Percentiles rank a stretch among this genome's conserved stretches.
These are phyloP conservation scores for Aspergillus alliaceus DNA, from an alignment of 2,329 filamentous ascomycete genomes.

Conservation along the genomic window DNA sequence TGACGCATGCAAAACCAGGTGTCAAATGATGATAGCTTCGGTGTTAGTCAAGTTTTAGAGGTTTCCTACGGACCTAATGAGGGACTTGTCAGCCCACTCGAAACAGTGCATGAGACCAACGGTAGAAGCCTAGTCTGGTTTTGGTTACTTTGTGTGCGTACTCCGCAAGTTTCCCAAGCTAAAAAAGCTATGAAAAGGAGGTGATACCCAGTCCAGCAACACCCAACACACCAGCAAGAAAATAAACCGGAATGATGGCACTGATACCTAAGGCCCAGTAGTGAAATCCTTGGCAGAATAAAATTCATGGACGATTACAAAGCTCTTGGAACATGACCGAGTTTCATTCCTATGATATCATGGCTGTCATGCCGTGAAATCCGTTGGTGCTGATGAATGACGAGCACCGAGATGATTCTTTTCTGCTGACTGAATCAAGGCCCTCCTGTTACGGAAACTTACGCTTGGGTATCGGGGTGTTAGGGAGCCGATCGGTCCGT, in stretches of 20 bases:
- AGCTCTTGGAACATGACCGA: neutral
- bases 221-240: neutral
- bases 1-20: slow-evolving; percentile 8
- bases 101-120: neutral
- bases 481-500: neutral
- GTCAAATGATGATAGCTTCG: slow-evolving; percentile 4
- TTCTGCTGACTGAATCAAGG: neutral
- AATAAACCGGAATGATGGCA: neutral
- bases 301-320: too few species aligned
- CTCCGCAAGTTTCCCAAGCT: neutral
- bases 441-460: neutral
- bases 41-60: neutral
- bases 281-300: neutral
- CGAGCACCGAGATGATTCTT: too few species aligned
- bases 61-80: neutral
- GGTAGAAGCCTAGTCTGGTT: neutral
- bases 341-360: neutral
- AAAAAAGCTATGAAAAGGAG: neutral
- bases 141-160: neutral
- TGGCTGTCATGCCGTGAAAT: neutral
- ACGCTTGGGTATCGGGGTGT: neutral
- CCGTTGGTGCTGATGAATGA: neutral
- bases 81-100: neutral
- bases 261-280: neutral
- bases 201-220: slow-evolving; percentile 1